These are phyloP conservation scores for Phylloporus rhodoxanthus DNA, from an alignment of 768 basidiomycete genomes.

Conservation along the genomic window DNA sequence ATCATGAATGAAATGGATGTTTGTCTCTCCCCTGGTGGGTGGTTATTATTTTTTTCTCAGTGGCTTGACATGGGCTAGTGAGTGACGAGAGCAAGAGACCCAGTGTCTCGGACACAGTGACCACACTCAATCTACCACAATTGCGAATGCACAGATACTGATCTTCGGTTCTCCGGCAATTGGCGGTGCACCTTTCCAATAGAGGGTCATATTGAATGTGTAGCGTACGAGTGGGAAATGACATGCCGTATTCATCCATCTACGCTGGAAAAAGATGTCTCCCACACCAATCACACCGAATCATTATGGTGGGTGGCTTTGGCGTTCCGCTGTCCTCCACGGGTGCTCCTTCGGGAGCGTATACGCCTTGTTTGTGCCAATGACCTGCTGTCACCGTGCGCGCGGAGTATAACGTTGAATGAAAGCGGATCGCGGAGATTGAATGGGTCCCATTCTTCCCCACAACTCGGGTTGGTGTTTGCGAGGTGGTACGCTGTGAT, in stretches of 20 bases:
- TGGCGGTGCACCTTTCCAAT: neutral
- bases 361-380: neutral
- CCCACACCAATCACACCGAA: neutral
- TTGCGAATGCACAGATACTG: neutral
- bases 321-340: neutral
- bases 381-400: neutral
- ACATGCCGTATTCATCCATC: neutral
- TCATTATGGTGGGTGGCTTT: neutral
- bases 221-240: neutral
- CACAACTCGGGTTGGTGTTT: neutral
- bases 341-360: neutral
- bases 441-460: conserved; percentile 2
- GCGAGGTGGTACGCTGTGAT: neutral
- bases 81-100: neutral
- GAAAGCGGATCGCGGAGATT: conserved; percentile 21
- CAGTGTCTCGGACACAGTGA: neutral
- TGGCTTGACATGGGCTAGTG: neutral
- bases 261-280: neutral
- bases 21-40: neutral
- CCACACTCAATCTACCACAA: neutral
- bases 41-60: neutral
- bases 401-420: conserved; percentile 9
- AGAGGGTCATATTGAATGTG: neutral
- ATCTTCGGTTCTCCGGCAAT: neutral
- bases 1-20: conserved; percentile 17